phyloP scores from a whole-genome alignment of 306 rosid genomes.

The peach (Prunus persica) region DNA sequence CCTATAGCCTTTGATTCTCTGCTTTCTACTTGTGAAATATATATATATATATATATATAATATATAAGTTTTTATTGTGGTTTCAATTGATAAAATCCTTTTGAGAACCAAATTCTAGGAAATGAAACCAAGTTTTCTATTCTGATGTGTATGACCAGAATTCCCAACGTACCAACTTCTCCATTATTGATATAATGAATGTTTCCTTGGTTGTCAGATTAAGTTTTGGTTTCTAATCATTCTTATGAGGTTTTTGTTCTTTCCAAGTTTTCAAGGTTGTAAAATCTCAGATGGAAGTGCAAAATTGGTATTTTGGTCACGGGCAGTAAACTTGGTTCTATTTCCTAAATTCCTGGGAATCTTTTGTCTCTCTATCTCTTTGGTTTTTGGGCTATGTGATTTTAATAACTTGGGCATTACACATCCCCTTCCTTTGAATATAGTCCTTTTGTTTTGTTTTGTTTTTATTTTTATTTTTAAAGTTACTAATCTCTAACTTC shows the following conservation, averaged over 20 bases:
- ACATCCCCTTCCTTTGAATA: background rate
- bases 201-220: background rate
- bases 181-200: background rate
- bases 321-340: background rate
- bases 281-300: background rate
- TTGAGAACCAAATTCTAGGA: background rate
- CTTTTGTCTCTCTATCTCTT: background rate
- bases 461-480: background rate
- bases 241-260: background rate
- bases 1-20: background rate
- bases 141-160: background rate
- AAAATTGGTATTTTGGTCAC: background rate
- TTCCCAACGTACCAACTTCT: background rate
- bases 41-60: background rate
- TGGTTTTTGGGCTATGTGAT: background rate
- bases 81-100: background rate
- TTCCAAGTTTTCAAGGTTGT: background rate
- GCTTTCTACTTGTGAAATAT: background rate
- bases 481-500: background rate
- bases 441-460: background rate
- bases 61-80: background rate
- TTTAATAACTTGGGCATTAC: background rate
- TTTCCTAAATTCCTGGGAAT: background rate
- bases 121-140: background rate
- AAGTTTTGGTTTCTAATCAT: background rate